A percentile compares a stretch with the other conserved stretches of the same genome.
Conservation (phyloP, 164 flowering plant species). For the Kalanchoe fedtschenkoi region DNA sequence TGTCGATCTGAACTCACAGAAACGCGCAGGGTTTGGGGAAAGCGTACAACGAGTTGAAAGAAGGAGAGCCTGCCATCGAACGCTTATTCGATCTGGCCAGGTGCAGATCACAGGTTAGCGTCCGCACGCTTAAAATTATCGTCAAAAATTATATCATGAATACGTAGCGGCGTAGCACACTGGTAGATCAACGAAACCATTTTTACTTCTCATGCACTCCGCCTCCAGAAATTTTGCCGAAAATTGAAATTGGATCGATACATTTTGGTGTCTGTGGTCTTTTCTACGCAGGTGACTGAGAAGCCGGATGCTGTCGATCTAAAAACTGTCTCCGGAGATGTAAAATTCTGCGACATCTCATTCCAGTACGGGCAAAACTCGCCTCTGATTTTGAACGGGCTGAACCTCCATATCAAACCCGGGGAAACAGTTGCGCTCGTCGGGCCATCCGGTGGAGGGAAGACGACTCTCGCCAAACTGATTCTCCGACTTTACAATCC, state of each 20-base stretch:
- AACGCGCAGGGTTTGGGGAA: constrained; percentile 78
- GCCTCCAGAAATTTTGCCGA: too few relatives aligned
- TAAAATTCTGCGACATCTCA: constrained; percentile 52
- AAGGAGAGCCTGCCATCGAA: constrained; percentile 92
- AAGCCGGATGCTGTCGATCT: constrained; percentile 59
- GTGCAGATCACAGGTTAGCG: constrained; percentile 55
- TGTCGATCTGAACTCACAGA: constrained; percentile 29
- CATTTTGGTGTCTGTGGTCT: not conserved
- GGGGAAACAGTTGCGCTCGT: constrained; percentile 88
- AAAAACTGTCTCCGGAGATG: constrained; percentile 53
- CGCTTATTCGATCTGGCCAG: constrained; percentile 67
- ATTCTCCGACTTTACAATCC: constrained; percentile 96
- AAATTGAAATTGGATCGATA: too few relatives aligned
- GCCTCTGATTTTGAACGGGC: constrained; percentile 54
- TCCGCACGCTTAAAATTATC: not conserved
- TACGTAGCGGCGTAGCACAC: not conserved
- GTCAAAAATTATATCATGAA: not conserved
- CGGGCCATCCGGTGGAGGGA: constrained; percentile 99
- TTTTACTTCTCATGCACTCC: too few relatives aligned
- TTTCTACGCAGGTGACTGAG: constrained; percentile 45
- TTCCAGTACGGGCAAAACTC: constrained; percentile 54
- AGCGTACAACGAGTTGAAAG: constrained; percentile 91
- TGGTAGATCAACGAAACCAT: too few relatives aligned
- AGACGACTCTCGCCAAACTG: constrained; percentile 77
- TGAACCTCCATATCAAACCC: constrained; percentile 74